A percentile compares a stretch with the other conserved stretches of the same genome.
phyloP scores from a whole-genome alignment of 495 filamentous ascomycete genomes.

The Hypoxylon intermedium region DNA sequence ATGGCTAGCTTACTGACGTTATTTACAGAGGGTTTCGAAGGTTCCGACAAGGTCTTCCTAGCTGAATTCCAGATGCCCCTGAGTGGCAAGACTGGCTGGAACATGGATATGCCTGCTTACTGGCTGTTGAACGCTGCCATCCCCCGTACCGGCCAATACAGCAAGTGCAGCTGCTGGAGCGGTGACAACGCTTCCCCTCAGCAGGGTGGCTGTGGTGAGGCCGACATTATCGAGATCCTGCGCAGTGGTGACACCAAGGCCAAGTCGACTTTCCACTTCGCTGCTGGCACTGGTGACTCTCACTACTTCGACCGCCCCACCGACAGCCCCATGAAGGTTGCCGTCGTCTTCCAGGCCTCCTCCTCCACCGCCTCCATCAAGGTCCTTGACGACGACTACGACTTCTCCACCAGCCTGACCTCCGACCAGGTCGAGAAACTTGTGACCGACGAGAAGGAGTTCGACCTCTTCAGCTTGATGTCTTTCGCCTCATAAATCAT shows the following conservation, averaged over 20 bases:
- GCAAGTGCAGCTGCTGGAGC: conserved; percentile 70
- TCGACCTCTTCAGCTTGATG: conserved; percentile 40
- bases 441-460: conserved; percentile 33
- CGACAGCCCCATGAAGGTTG: conserved; percentile 60
- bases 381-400: conserved; percentile 42
- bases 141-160: conserved; percentile 69
- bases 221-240: conserved; percentile 74
- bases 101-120: conserved; percentile 67
- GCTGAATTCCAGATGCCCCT: conserved; percentile 74
- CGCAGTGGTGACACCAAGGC: conserved; percentile 51
- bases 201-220: conserved; percentile 68
- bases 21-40: conserved; percentile 67
- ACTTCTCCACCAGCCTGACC: conserved; percentile 45
- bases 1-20: conserved; percentile 19
- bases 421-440: conserved; percentile 43
- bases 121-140: conserved; percentile 77
- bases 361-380: conserved; percentile 44
- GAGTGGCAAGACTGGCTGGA: conserved; percentile 45
- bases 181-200: conserved; percentile 42
- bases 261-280: conserved; percentile 68
- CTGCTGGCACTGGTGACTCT: conserved; percentile 60
- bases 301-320: conserved; percentile 71
- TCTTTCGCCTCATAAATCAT: conserved; percentile 19
- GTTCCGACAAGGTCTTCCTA: conserved; percentile 68
- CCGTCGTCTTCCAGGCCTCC: conserved; percentile 61